A percentile compares a stretch with the other conserved stretches of the same genome.
These are phyloP conservation scores for Camelina sativa DNA, from an alignment of 345 rosid genomes.

Conservation along the genomic window DNA sequence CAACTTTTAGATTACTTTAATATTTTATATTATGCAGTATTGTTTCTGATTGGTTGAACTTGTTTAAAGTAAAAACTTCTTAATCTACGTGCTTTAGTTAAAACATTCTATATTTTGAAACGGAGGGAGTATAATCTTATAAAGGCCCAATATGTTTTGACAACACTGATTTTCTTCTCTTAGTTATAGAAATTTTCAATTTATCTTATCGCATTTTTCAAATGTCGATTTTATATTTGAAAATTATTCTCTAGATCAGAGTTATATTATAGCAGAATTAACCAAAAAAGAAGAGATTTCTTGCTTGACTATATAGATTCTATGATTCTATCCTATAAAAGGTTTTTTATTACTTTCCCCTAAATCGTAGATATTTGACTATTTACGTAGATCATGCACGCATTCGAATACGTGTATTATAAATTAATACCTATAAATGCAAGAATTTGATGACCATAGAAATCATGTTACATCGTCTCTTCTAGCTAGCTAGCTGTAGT, in stretches of 20 bases:
- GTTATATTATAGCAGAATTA: background rate
- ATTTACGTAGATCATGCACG: background rate
- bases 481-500: too few species aligned
- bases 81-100: too few species aligned
- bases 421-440: background rate
- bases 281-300: background rate
- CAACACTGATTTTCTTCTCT: background rate
- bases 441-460: background rate
- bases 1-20: too few species aligned
- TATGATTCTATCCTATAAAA: background rate
- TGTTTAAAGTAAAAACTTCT: too few species aligned
- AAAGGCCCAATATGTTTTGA: background rate
- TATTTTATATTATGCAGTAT: too few species aligned
- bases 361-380: slow-evolving; percentile 15
- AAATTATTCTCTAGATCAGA: too few species aligned
- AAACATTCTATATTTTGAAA: too few species aligned
- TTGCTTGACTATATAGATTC: background rate
- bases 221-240: too few species aligned
- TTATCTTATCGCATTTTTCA: too few species aligned
- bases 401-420: background rate
- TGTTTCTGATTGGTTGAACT: too few species aligned
- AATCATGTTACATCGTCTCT: slow-evolving; percentile 9
- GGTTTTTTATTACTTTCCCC: slow-evolving; percentile 12
- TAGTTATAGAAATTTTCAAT: too few species aligned
- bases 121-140: background rate